Conservation (phyloP, 1,284 basidiomycete species). For the Ustilago xerochloae region DNA sequence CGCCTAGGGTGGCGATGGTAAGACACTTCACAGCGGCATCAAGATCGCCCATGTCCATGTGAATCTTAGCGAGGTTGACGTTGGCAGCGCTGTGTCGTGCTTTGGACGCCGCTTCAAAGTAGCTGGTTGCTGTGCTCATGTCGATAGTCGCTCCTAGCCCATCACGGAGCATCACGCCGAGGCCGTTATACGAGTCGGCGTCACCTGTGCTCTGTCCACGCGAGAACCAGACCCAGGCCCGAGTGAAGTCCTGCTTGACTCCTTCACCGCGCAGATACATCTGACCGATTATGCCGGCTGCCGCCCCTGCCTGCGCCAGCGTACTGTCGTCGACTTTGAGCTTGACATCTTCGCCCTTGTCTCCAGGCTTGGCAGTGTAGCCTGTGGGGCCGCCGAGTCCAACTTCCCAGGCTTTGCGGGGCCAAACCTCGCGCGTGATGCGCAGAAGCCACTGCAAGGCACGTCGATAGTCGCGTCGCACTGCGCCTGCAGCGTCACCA, state of each 20-base stretch:
- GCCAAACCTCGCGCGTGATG: slow-evolving; percentile 60
- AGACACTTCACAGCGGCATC: slow-evolving; percentile 41
- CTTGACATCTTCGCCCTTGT: slow-evolving; percentile 50
- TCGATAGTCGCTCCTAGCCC: slow-evolving; percentile 76
- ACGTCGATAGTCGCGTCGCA: slow-evolving; percentile 54
- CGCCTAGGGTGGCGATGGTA: slow-evolving; percentile 37
- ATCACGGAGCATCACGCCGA: slow-evolving; percentile 92
- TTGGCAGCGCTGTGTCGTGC: slow-evolving; percentile 78
- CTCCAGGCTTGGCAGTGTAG: slow-evolving; percentile 38
- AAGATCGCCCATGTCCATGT: slow-evolving; percentile 68
- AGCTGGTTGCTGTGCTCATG: slow-evolving; percentile 73
- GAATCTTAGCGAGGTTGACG: slow-evolving; percentile 86
- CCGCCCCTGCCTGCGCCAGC: slow-evolving; percentile 39
- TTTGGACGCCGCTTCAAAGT: slow-evolving; percentile 83
- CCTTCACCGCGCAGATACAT: slow-evolving; percentile 97
- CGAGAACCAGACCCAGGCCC: slow-evolving; percentile 94
- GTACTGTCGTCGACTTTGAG: slow-evolving; percentile 47
- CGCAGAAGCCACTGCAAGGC: slow-evolving; percentile 48
- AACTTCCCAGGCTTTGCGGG: slow-evolving; percentile 50
- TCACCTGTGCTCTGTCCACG: slow-evolving; percentile 79
- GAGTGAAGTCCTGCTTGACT: slow-evolving; percentile 78
- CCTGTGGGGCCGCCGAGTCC: slow-evolving; percentile 48
- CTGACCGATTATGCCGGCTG: slow-evolving; percentile 75
- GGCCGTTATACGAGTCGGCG: slow-evolving; percentile 84
- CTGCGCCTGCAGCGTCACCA: slow-evolving; percentile 58